These are phyloP conservation scores for Collybia sordida DNA, from an alignment of 768 basidiomycete genomes.

Conservation along the genomic window DNA sequence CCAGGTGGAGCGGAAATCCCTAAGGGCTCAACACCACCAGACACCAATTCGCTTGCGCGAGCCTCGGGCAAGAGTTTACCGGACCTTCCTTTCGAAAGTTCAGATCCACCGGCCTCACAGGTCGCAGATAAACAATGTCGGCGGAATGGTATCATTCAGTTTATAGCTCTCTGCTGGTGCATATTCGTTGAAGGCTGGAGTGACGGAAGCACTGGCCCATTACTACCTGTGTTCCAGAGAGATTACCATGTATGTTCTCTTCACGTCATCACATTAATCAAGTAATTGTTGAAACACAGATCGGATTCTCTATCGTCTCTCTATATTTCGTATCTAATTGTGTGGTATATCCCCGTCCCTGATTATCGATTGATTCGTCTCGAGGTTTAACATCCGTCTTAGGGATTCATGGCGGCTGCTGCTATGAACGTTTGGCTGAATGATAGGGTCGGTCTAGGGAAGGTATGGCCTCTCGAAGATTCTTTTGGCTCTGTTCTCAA, in stretches of 20 bases:
- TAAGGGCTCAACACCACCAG: neutral
- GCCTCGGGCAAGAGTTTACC: neutral
- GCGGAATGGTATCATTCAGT: slow-evolving; percentile 27
- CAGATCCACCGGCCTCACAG: neutral
- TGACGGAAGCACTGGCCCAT: slow-evolving; percentile 24
- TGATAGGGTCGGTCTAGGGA: slow-evolving; percentile 47
- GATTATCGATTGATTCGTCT: neutral
- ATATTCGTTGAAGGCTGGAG: slow-evolving; percentile 41
- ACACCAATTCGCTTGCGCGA: neutral
- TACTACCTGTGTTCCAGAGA: slow-evolving; percentile 23
- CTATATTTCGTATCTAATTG: slow-evolving; percentile 42
- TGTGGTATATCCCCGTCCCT: slow-evolving; percentile 20
- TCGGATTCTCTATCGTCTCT: slow-evolving; percentile 48
- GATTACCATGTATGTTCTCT: slow-evolving; percentile 19
- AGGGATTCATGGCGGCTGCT: slow-evolving; percentile 53
- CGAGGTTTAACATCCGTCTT: no score
- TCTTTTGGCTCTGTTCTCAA: neutral
- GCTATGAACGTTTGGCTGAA: slow-evolving; percentile 45
- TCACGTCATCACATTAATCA: neutral
- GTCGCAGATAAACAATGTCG: neutral
- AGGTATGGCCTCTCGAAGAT: slow-evolving; percentile 24
- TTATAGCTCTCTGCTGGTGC: slow-evolving; percentile 39
- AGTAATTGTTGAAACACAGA: slow-evolving; percentile 19
- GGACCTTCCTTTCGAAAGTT: neutral
- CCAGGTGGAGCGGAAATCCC: neutral